phyloP scores from a whole-genome alignment of 768 basidiomycete species.

The Obba rivulosa region DNA sequence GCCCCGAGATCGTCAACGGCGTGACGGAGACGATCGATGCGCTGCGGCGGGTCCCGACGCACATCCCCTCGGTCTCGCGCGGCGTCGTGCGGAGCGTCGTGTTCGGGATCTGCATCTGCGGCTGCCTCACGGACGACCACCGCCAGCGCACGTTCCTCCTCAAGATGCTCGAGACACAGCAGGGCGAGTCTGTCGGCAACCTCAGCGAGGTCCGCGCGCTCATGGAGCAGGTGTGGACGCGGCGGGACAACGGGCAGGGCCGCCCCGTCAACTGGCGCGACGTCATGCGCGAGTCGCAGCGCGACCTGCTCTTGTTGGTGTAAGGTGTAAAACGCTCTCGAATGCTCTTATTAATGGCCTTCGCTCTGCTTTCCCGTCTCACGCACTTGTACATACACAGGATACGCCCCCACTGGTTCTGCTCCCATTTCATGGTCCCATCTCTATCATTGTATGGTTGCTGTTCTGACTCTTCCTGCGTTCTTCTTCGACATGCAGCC shows the following conservation, averaged over 20 bases:
- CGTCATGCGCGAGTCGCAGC: constrained; percentile 37
- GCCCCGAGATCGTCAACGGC: constrained; percentile 52
- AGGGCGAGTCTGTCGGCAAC: constrained; percentile 57
- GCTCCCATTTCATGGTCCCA: background rate
- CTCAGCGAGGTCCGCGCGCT: constrained; percentile 47
- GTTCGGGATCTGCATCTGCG: constrained; percentile 71
- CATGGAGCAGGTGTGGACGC: constrained; percentile 54
- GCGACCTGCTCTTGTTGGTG: constrained; percentile 53
- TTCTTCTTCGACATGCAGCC: background rate
- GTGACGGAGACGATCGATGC: constrained; percentile 50
- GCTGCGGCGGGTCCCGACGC: constrained; percentile 34
- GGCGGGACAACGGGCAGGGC: constrained; percentile 26
- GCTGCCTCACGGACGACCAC: constrained; percentile 55
- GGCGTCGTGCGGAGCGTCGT: constrained; percentile 73
- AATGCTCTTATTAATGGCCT: background rate
- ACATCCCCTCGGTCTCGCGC: constrained; percentile 29
- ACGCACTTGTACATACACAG: too few relatives aligned
- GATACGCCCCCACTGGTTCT: background rate
- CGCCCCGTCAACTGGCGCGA: constrained; percentile 57
- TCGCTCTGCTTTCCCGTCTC: background rate
- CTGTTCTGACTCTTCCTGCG: background rate
- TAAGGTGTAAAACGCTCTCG: constrained; percentile 22
- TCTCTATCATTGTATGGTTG: background rate
- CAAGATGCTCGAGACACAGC: constrained; percentile 44
- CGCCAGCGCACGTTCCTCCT: constrained; percentile 38